A percentile compares a stretch with the other conserved stretches of the same genome.
Evolutionary conservation across 352 stramenopile species (phyloP).

Genomic region (Blastocystis sp.): DNA sequence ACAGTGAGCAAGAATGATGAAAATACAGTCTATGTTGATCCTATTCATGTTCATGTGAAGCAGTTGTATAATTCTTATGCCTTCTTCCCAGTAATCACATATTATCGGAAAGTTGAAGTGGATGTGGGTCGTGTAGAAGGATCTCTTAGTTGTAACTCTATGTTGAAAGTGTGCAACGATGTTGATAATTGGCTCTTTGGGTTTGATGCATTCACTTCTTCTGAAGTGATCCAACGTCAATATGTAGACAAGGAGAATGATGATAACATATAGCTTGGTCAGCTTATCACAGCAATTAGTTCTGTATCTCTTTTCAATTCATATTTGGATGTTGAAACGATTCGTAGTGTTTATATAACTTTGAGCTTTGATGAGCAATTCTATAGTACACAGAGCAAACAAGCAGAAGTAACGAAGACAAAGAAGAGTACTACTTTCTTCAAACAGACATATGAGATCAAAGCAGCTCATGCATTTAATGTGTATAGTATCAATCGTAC

Average conservation of each 20-base stretch:
- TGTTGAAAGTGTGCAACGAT: neutral
- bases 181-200: slow-evolving; percentile 54
- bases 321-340: neutral
- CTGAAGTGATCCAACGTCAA: neutral
- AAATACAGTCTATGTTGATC: neutral
- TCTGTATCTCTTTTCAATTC: slow-evolving; percentile 12
- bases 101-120: slow-evolving; percentile 31
- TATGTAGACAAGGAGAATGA: neutral
- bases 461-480: slow-evolving; percentile 6
- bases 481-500: neutral
- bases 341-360: neutral
- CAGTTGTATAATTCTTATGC: slow-evolving; percentile 48
- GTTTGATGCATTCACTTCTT: neutral
- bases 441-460: neutral
- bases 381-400: slow-evolving; percentile 1
- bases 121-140: slow-evolving; percentile 22
- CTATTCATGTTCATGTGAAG: slow-evolving; percentile 36
- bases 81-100: slow-evolving; percentile 45
- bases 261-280: neutral
- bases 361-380: slow-evolving; percentile 44
- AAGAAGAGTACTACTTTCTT: neutral
- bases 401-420: neutral
- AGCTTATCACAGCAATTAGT: neutral
- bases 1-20: neutral
- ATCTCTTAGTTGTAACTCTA: neutral